Evolutionary conservation across 306 rosid species (phyloP).

Genomic region (Fragaria vesca): DNA sequence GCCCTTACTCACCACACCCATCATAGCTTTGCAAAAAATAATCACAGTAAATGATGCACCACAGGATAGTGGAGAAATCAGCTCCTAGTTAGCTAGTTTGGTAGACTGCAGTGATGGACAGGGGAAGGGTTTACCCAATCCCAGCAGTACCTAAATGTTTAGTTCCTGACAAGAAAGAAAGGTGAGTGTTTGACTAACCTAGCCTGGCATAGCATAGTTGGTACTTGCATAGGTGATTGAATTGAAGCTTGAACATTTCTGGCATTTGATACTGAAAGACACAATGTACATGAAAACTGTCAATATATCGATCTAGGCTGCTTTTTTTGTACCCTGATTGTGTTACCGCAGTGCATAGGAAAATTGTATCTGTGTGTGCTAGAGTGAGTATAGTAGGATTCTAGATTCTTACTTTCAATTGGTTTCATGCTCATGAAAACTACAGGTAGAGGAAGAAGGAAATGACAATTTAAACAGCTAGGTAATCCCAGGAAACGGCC

Average conservation of each 20-base stretch:
- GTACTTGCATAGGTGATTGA: not conserved
- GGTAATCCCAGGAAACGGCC: not conserved
- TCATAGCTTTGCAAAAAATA: not conserved
- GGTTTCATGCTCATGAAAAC: not conserved
- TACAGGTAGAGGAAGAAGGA: not conserved
- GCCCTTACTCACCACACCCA: not conserved
- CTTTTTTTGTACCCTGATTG: too few species aligned
- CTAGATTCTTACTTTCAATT: not conserved
- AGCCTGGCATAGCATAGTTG: not conserved
- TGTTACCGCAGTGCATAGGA: not conserved
- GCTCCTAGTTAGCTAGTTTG: not conserved
- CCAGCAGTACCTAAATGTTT: not conserved
- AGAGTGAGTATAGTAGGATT: not conserved
- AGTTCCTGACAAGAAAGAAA: not conserved
- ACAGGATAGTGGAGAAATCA: not conserved
- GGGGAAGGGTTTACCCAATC: not conserved
- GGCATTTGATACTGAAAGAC: not conserved
- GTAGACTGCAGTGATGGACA: not conserved
- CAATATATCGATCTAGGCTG: not conserved
- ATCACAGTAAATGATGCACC: too few species aligned
- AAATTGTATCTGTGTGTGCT: not conserved
- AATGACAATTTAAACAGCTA: not conserved
- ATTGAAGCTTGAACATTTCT: not conserved
- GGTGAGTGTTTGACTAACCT: not conserved
- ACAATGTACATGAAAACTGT: not conserved